Evolutionary conservation across 1,284 basidiomycete genomes (phyloP), one percentile per base, ranked within the genome.

Genomic region (Trichosporon faecale): DNA sequence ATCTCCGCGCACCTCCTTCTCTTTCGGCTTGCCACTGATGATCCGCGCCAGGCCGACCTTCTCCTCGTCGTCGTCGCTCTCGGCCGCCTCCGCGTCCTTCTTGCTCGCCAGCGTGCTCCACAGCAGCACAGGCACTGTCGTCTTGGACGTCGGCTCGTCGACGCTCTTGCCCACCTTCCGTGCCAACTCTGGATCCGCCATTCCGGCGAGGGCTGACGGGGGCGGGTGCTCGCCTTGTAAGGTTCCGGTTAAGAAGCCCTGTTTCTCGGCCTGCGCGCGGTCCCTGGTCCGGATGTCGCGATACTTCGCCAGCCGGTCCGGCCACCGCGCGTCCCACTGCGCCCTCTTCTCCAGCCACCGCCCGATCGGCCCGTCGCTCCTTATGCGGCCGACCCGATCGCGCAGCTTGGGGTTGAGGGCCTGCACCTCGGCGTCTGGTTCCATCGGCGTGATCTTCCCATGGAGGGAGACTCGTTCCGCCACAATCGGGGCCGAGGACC

Each of bases 401-500:
- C 72, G 44, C 31, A 82, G 69, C 2, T 60, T 68, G 1, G 80
- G 77, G 64, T 81, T 66, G 3, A 82, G 71, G 0, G 82, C 79
- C 0, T 79, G 78, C 1, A 81, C 72, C 55, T 90, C 86, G 2
- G 85, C 81, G 72, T 88, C 87, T 0, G 89, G 85, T 78, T 98
- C 95, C 77, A 98, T 86, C 0, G 90, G 86, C 6, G 94, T 87
- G 11, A 95, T 87, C 6, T 88, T 83, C 6, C 95, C 95, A 37
- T 87, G 87, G 0, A 90, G 90, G 27, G 90, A 90, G 12, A 98
- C 89, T 6, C 95, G 88, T 82, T 98, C 94, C n/a, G 94, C 87
- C 70, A 98, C 91, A 85, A 91, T 90, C 7, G 55, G 65, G 1
- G 68, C 63, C 33, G 82, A 81, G 69, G 82, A 76, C 4, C 67